These are phyloP conservation scores for Paramecium tetraurelia DNA, from an alignment of 73 alveolate genomes.

Conservation along the genomic window DNA sequence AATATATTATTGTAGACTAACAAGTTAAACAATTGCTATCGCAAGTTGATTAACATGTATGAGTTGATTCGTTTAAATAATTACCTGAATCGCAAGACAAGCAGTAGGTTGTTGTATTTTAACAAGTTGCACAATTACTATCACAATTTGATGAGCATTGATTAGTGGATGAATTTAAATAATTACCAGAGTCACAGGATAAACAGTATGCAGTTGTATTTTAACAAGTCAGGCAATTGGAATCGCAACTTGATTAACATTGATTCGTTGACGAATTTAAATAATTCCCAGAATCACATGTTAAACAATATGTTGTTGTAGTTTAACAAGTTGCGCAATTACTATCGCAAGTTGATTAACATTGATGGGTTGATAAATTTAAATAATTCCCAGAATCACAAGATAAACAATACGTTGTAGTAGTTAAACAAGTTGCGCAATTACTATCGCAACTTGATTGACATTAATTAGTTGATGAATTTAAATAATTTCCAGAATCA, in stretches of 20 bases:
- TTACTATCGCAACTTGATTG: not conserved
- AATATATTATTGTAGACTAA: not conserved
- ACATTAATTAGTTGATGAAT: not conserved
- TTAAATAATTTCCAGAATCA: not conserved
- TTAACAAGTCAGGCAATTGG: not conserved
- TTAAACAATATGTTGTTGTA: not conserved
- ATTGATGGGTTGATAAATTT: not conserved
- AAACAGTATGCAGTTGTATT: not conserved
- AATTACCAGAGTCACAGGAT: not conserved
- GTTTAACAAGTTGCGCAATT: not conserved
- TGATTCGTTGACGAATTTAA: not conserved
- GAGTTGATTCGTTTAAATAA: too few species aligned
- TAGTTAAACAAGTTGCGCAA: not conserved
- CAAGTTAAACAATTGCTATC: not conserved
- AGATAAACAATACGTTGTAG: not conserved
- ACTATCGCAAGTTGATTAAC: not conserved
- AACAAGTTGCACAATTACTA: too few species aligned
- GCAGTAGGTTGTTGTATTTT: too few species aligned
- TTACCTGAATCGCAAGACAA: too few species aligned
- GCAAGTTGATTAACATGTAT: too few species aligned
- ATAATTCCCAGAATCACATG: not conserved
- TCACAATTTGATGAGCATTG: too few species aligned
- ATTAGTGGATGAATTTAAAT: too few species aligned
- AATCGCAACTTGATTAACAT: not conserved
- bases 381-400: not conserved